These are phyloP conservation scores for Saccharomyces jurei DNA, from an alignment of 805 yeast genomes.

Conservation along the genomic window DNA sequence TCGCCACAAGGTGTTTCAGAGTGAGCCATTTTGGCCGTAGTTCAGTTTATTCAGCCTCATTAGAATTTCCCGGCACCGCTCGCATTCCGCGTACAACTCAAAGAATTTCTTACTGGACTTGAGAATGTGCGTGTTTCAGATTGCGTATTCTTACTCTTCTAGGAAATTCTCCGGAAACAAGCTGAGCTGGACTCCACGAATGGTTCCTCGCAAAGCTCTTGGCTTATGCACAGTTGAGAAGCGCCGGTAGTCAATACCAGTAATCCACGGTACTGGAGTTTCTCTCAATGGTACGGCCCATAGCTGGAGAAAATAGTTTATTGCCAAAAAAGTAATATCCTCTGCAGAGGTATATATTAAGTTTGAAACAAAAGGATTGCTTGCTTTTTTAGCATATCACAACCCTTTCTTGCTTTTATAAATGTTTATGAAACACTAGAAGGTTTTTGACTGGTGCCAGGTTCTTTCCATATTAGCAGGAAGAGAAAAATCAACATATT, in stretches of 20 bases:
- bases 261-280: background rate
- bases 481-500: background rate
- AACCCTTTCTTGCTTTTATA: background rate
- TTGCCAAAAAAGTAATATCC: background rate
- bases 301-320: background rate
- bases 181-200: background rate
- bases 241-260: background rate
- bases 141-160: background rate
- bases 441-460: background rate
- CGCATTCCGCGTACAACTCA: background rate
- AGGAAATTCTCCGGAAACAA: background rate
- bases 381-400: background rate
- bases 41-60: background rate
- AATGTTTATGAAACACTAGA: background rate
- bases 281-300: background rate
- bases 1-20: background rate
- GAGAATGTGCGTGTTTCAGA: background rate
- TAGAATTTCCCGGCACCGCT: background rate
- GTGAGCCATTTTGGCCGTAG: background rate
- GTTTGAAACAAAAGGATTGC: background rate
- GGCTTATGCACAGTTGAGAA: background rate
- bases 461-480: background rate
- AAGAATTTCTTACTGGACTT: background rate
- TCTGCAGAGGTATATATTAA: background rate
- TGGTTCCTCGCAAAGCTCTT: background rate